phyloP scores from a whole-genome alignment of 805 yeast genomes.

The Zygotorulaspora florentina region DNA sequence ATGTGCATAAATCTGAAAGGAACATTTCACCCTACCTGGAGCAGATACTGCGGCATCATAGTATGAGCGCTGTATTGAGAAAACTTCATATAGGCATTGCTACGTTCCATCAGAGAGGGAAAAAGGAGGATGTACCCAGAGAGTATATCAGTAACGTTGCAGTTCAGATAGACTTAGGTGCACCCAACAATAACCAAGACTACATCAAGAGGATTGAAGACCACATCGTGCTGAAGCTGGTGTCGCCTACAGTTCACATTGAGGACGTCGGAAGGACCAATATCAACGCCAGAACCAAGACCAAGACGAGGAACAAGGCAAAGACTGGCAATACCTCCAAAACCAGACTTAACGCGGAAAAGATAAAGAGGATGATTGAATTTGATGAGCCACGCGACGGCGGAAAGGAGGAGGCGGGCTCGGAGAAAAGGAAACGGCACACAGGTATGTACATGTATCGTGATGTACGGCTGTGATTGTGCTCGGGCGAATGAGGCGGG shows the following conservation, averaged over 20 bases:
- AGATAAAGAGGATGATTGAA: constrained; percentile 14
- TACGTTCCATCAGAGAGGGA: not conserved
- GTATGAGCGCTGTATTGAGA: constrained; percentile 1
- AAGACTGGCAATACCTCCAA: constrained; percentile 1
- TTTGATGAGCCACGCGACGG: constrained; percentile 10
- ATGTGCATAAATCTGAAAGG: no score
- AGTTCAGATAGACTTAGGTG: constrained; percentile 6
- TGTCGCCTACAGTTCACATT: constrained; percentile 4
- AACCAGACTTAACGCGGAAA: constrained; percentile 9
- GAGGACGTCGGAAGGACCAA: not conserved
- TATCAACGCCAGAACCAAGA: constrained; percentile 1
- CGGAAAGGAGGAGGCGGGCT: not conserved
- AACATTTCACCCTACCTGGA: not conserved
- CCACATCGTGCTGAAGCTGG: constrained; percentile 6
- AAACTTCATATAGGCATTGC: not conserved
- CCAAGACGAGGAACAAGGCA: not conserved
- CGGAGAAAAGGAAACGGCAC: not conserved
- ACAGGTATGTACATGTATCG: not conserved
- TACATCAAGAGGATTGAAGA: constrained; percentile 9
- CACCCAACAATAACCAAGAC: constrained; percentile 9
- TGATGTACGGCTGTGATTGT: no score
- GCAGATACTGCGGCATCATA: not conserved
- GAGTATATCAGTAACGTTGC: not conserved
- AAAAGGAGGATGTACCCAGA: not conserved
- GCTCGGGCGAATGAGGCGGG: not conserved